These are phyloP conservation scores for Pseudopyrenochaeta lycopersici DNA, from an alignment of 2,329 filamentous ascomycete genomes.

Conservation along the genomic window DNA sequence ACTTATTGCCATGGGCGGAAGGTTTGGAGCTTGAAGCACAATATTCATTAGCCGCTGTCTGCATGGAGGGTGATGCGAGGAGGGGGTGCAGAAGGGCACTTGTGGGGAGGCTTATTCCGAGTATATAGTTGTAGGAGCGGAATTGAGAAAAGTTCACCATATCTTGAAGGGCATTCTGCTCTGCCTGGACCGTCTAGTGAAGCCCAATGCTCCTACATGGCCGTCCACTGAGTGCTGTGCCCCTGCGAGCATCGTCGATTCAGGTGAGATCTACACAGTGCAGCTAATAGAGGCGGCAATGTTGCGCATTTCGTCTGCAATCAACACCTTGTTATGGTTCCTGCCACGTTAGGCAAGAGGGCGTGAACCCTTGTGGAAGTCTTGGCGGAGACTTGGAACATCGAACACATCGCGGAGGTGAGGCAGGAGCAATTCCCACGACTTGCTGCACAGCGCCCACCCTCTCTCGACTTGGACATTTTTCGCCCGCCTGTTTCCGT, in stretches of 20 bases:
- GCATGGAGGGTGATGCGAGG: slow-evolving; percentile 19
- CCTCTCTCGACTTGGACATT: neutral
- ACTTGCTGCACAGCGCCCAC: slow-evolving; percentile 1
- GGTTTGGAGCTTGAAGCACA: slow-evolving; percentile 25
- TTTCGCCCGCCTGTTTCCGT: neutral
- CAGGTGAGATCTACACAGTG: neutral
- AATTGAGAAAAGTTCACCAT: slow-evolving; percentile 38
- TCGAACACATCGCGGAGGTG: slow-evolving; percentile 33
- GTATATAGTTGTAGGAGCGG: slow-evolving; percentile 42
- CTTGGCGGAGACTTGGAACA: slow-evolving; percentile 38
- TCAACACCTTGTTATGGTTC: slow-evolving; percentile 22
- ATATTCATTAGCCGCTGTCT: slow-evolving; percentile 32
- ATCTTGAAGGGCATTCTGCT: neutral
- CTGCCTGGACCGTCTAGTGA: too few relatives aligned
- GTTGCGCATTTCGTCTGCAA: slow-evolving; percentile 32
- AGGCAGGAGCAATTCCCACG: neutral
- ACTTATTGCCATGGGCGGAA: slow-evolving; percentile 18
- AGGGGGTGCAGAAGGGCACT: slow-evolving; percentile 20
- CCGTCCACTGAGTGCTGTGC: too few relatives aligned
- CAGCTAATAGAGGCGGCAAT: slow-evolving; percentile 19
- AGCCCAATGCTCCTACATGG: too few relatives aligned
- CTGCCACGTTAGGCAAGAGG: slow-evolving; percentile 29
- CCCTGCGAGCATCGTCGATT: too few relatives aligned
- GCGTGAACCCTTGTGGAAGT: slow-evolving; percentile 35
- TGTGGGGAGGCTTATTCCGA: slow-evolving; percentile 40